Evolutionary conservation across 805 yeast species (phyloP).

Genomic region (Maudiozyma pseudohumilis): DNA sequence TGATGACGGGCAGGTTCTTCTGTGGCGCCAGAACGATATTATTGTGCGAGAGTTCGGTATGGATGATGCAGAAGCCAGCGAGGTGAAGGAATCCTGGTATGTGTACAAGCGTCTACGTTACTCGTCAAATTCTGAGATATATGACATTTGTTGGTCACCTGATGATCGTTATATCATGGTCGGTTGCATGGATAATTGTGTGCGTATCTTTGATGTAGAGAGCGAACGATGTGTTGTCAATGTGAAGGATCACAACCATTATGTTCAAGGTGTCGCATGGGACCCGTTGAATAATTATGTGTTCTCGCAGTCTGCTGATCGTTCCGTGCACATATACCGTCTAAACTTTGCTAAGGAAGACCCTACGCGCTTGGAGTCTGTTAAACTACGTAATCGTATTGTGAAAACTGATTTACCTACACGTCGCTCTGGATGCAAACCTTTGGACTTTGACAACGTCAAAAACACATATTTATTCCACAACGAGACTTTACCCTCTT

Average conservation of each 20-base stretch:
- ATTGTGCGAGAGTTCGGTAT: conserved; percentile 33
- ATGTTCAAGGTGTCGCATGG: conserved; percentile 95
- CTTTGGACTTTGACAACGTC: conserved; percentile 14
- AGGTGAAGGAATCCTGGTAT: conserved; percentile 64
- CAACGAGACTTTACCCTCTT: conserved; percentile 80
- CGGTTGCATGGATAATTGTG: conserved; percentile 84
- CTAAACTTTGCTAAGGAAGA: conserved; percentile 10
- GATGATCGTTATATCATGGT: conserved; percentile 65
- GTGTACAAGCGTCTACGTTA: conserved; percentile 37
- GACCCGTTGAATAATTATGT: conserved; percentile 74
- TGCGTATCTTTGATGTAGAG: conserved; percentile 45
- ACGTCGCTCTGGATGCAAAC: conserved; percentile 7
- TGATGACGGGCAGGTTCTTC: conserved; percentile 81
- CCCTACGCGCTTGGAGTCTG: conserved; percentile 3
- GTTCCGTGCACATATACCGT: conserved; percentile 63
- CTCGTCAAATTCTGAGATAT: conserved; percentile 62
- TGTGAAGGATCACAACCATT: conserved; percentile 62
- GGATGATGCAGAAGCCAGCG: conserved; percentile 32
- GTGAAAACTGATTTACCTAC: conserved; percentile 50
- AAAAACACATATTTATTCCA: conserved; percentile 52
- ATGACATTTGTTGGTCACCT: conserved; percentile 92
- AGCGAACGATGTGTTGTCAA: conserved; percentile 6
- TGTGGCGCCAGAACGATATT: conserved; percentile 60
- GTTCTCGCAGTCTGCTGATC: conserved; percentile 85
- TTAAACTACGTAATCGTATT: conserved; percentile 33